Evolutionary conservation across 2,329 filamentous ascomycete genomes (phyloP), one percentile per base, ranked within the genome.

Genomic region (Aspergillus ochraceoroseus): DNA sequence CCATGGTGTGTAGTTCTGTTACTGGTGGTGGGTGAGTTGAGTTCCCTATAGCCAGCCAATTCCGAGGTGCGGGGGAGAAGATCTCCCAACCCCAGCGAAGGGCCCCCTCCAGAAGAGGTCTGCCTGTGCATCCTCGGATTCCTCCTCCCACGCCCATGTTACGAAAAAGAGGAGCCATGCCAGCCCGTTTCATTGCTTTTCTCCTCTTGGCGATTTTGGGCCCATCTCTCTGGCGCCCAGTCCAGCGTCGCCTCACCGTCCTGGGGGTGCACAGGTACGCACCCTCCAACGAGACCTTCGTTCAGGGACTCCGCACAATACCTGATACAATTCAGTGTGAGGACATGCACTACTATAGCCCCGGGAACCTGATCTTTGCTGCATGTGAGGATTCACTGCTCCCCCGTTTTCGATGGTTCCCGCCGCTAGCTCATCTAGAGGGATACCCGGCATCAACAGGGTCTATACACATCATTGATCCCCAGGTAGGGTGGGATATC

Each of bases 251-350:
- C 9, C 29, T 56, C 3, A 57, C 38, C 3, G 39, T 61, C n/a
- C 8, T 49, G 2, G 60, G 58, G 18, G 38, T 53, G 9, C 54
- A 58, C 27, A 36, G 51, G 19, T 23, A 18, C 15, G 14, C 30
- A 20, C 17, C 9, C 11, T 34, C 28, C n/a, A 11, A n/a, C n/a
- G n/a, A n/a, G 15, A 14, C 20, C 38, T 22, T 22, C 3, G 32
- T 5, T 12, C 13, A 29, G n/a, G 25, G 12, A 14, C 52, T 75
- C 1, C 49, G 67, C 4, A 45, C 53, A 7, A 74, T 82, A 7
- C 56, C 67, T 0, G 72, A 76, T 46, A 80, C 78, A 0, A 55
- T 66, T 2, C 66, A 76, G 11, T 81, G 78, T 52, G 79, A 82
- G 49, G 79, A 82, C 45, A 32, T 82, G 3, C 77, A 82, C 50